Evolutionary conservation across 192 early-diverging fungal genomes (phyloP).

Genomic region (Rhizophagus clarus): DNA sequence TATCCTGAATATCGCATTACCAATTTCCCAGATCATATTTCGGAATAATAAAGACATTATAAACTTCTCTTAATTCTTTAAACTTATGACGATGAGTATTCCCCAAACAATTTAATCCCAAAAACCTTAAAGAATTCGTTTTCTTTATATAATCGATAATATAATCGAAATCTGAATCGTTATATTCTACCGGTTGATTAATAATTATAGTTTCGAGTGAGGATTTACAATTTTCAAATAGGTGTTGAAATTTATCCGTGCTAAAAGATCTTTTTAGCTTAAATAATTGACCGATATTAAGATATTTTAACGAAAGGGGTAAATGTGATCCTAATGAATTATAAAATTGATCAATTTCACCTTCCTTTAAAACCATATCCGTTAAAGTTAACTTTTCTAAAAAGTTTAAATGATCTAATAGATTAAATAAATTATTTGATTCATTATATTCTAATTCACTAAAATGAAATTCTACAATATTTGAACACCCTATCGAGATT

Average conservation of each 20-base stretch:
- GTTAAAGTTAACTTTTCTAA: not conserved
- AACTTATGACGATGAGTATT: not conserved
- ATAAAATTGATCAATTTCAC: not conserved
- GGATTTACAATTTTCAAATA: not conserved
- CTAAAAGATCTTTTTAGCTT: not conserved
- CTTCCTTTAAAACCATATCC: not conserved
- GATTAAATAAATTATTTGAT: not conserved
- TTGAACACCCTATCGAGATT: not conserved
- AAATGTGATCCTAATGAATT: not conserved
- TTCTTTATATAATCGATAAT: not conserved
- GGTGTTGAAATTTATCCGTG: not conserved
- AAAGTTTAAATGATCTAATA: not conserved
- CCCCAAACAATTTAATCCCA: not conserved
- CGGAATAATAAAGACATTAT: not conserved
- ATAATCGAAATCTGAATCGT: not conserved
- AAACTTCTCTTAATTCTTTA: not conserved
- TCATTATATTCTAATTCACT: not conserved
- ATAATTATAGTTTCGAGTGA: not conserved
- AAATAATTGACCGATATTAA: not conserved
- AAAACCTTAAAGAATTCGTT: not conserved
- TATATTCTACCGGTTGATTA: not conserved
- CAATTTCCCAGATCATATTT: not conserved
- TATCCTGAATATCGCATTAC: not conserved
- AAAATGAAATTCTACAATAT: not conserved
- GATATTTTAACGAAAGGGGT: not conserved